Conservation (phyloP, 441 rosid species). For the Flueggea neowawraea region DNA sequence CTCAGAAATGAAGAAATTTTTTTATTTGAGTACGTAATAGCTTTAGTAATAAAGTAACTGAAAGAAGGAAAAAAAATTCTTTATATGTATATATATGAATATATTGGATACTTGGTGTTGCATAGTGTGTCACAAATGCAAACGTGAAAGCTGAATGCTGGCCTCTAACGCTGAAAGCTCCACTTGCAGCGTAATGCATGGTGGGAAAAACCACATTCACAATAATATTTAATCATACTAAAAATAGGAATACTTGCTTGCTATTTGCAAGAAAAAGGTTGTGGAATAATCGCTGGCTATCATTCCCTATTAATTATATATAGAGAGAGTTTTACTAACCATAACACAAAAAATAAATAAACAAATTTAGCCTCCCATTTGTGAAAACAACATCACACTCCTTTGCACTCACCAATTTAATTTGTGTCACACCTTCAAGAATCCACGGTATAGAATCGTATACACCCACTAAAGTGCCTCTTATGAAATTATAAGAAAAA, state of each 20-base stretch:
- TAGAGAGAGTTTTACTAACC: constrained; percentile 12
- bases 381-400: constrained; percentile 31
- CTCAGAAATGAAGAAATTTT: no score
- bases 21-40: no score
- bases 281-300: constrained; percentile 53
- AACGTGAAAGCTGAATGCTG: neutral
- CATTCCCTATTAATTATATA: constrained; percentile 40
- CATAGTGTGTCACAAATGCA: neutral
- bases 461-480: constrained; percentile 19
- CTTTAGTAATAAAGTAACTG: no score
- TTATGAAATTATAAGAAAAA: no score
- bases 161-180: constrained; percentile 5
- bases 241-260: neutral
- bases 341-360: constrained; percentile 1
- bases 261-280: constrained; percentile 7
- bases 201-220: neutral
- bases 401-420: constrained; percentile 13
- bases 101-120: neutral
- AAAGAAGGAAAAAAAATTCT: no score
- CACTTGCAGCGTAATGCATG: constrained; percentile 10
- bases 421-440: constrained; percentile 17
- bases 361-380: neutral
- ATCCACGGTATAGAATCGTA: constrained; percentile 28
- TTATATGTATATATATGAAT: no score
- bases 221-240: neutral